A percentile compares a stretch with the other conserved stretches of the same genome.
Conservation (phyloP, 169 alveolate genomes). For the Cryptosporidium sp. region DNA sequence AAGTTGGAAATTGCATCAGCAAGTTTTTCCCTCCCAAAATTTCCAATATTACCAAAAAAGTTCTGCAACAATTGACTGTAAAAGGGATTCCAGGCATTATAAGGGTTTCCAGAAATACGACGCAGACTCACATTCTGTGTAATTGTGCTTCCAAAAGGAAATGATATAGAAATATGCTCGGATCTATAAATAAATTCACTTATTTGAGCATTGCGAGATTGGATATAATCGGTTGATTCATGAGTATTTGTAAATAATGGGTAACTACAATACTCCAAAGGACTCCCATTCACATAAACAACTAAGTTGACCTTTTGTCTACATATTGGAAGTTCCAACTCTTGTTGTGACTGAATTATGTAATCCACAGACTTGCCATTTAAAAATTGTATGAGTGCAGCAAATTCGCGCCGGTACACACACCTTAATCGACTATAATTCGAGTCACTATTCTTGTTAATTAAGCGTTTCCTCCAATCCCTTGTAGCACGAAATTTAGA, state of each 20-base stretch:
- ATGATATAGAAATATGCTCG: slow-evolving; percentile 15
- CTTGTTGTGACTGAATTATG: slow-evolving; percentile 70
- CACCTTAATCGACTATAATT: slow-evolving; percentile 9
- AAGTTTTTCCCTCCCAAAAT: slow-evolving; percentile 28
- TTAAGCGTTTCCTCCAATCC: background rate
- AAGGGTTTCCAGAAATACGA: slow-evolving; percentile 48
- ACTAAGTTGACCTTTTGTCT: slow-evolving; percentile 43
- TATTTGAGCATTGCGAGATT: slow-evolving; percentile 45
- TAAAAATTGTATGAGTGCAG: slow-evolving; percentile 35
- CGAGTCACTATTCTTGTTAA: background rate
- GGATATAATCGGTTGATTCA: slow-evolving; percentile 47
- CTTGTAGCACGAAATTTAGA: background rate
- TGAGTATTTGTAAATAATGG: slow-evolving; percentile 61
- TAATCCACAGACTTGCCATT: slow-evolving; percentile 50
- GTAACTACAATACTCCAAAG: slow-evolving; percentile 48
- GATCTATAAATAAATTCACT: slow-evolving; percentile 59
- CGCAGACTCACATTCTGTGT: slow-evolving; percentile 30
- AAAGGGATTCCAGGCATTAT: slow-evolving; percentile 65
- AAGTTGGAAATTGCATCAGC: slow-evolving; percentile 8
- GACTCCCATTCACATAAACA: slow-evolving; percentile 64
- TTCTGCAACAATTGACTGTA: slow-evolving; percentile 26
- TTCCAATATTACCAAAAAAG: slow-evolving; percentile 9
- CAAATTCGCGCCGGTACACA: slow-evolving; percentile 49
- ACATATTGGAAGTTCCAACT: slow-evolving; percentile 63
- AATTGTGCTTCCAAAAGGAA: slow-evolving; percentile 68